These are phyloP conservation scores for Tephrocybe sp. DNA, from an alignment of 768 basidiomycete species.

Conservation along the genomic window DNA sequence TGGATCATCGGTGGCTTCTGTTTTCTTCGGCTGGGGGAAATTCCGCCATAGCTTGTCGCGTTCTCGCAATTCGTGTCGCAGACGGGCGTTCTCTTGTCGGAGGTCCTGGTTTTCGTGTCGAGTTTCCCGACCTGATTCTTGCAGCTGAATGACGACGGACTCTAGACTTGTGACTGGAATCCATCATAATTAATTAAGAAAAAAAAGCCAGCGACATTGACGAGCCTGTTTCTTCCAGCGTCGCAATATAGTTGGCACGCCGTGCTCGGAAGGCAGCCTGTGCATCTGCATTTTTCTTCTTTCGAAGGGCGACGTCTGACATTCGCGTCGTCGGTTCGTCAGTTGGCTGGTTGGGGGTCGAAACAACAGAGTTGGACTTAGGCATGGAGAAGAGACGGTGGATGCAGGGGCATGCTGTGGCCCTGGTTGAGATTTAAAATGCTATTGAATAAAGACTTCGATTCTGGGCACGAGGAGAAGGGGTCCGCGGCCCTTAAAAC, in stretches of 20 bases:
- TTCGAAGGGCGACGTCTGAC: conserved; percentile 70
- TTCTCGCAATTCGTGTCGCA: conserved; percentile 65
- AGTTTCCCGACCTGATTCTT: conserved; percentile 75
- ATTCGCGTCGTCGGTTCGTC: conserved; percentile 42
- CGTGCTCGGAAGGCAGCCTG: conserved; percentile 84
- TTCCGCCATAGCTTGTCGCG: conserved; percentile 75
- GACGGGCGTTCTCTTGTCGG: conserved; percentile 62
- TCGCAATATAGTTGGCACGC: conserved; percentile 84
- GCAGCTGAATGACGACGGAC: conserved; percentile 80
- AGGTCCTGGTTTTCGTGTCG: conserved; percentile 61
- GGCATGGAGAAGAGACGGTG: conserved; percentile 35
- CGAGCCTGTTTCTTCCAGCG: conserved; percentile 78
- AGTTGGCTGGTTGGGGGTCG: conserved; percentile 29
- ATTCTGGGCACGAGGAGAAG: conserved; percentile 64
- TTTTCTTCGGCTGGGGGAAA: conserved; percentile 66
- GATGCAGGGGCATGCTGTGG: conserved; percentile 20
- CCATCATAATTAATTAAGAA: conserved; percentile 15
- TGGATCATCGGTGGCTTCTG: conserved; percentile 50
- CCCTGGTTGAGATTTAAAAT: conserved; percentile 50
- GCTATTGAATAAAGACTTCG: conserved; percentile 64
- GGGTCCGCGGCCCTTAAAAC: conserved; percentile 55
- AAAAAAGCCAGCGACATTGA: conserved; percentile 12
- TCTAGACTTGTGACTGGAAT: conserved; percentile 75
- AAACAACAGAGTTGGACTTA: conserved; percentile 35
- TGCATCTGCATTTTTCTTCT: conserved; percentile 89